Evolutionary conservation across 2,329 filamentous ascomycete species (phyloP), one percentile per base, ranked within the genome.

Genomic region (Aspergillus candidus): DNA sequence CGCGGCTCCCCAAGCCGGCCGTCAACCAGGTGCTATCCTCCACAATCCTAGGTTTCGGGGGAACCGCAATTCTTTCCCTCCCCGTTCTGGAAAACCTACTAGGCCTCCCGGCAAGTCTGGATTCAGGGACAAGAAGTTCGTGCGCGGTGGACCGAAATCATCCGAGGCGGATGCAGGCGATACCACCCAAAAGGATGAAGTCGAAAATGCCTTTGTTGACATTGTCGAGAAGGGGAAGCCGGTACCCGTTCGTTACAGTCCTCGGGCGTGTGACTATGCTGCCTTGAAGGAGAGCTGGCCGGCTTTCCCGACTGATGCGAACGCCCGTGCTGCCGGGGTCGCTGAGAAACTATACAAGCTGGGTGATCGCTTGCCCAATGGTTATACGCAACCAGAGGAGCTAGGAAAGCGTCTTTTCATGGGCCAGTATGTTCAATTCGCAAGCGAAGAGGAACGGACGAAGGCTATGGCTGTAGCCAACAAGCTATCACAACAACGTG

Each of bases 251-350:
- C 63, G 59, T 13, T 70, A 69, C 42, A 55, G 58, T 34, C 67
- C 67, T 11, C 49, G 58, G 14, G 49, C 58, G 4, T 61, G 66
- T 44, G 54, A 57, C 30, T 51, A 60, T 27, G 56, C 60, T 12
- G 59, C 55, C 31, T 38, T 70, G 42, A 58, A 53, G 39, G 56
- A 65, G 22, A 70, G 66, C 10, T 70, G 67, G 67, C 67, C 67
- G 14, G 57, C 65, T 22, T 45, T 70, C 7, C 65, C 67, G 1
- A 62, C 61, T 2, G 57, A 59, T 31, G 38, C 48, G 6, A 54
- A 55, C 5, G 57, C 56, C 2, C 56, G 53, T 30, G 55, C 55
- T 5, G 59, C 58, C 22, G 57, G 58, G 8, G 52, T 69, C 17
- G 42, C 60, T 18, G 63, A 67, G 38, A 67, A 67, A 46, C 48